A percentile compares a stretch with the other conserved stretches of the same genome.
These are phyloP conservation scores for Neurospora sp. DNA, from an alignment of 2,329 filamentous ascomycete species.

Conservation along the genomic window DNA sequence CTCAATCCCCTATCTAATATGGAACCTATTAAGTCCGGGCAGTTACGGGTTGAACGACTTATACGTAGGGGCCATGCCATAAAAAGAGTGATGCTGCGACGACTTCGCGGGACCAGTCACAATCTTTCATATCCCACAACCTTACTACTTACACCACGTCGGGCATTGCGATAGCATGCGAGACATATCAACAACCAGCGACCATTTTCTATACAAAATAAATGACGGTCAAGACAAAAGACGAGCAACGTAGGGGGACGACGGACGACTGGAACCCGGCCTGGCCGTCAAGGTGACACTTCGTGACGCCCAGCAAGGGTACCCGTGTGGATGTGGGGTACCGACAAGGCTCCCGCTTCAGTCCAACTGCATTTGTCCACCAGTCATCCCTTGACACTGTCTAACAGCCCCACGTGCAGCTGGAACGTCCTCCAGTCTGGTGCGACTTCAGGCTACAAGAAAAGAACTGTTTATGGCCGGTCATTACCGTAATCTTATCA, in stretches of 20 bases:
- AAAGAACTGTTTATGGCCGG: not conserved
- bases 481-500: fast-evolving
- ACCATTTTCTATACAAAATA: not conserved
- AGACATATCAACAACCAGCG: not conserved
- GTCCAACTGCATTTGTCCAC: not conserved
- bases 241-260: not conserved
- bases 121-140: not conserved
- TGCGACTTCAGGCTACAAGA: not conserved
- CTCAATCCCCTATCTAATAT: not conserved
- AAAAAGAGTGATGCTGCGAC: not conserved
- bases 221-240: not conserved
- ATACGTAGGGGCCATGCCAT: not conserved
- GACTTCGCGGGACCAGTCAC: not conserved
- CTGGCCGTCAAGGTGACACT: not conserved
- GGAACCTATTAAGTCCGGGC: not conserved
- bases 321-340: not conserved
- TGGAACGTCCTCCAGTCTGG: not conserved
- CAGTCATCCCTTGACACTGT: not conserved
- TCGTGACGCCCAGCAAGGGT: not conserved
- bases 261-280: not conserved
- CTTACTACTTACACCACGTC: not conserved
- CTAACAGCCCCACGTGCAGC: not conserved
- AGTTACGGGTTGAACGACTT: not conserved
- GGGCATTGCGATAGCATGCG: not conserved
- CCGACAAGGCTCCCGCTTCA: not conserved